Conservation (phyloP, 106 monocot genomes). For the Allium sativum region DNA sequence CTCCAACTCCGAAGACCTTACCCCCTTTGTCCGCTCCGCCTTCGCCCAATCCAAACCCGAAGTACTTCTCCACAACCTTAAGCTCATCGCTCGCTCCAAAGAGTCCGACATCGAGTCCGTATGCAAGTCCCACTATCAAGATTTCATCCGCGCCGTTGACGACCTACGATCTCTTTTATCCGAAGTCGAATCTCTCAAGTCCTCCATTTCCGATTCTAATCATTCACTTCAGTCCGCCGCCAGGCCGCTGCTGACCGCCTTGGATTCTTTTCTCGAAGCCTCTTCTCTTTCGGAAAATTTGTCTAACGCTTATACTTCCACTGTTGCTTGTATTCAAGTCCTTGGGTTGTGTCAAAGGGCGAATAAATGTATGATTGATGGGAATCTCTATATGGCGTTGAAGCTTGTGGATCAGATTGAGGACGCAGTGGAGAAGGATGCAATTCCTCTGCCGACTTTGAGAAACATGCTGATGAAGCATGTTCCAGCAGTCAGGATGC, state of each 20-base stretch:
- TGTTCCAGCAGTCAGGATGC: slow-evolving; percentile 65
- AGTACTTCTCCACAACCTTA: slow-evolving; percentile 59
- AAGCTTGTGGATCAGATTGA: slow-evolving; percentile 64
- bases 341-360: slow-evolving; percentile 51
- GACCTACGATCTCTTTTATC: slow-evolving; percentile 95
- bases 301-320: slow-evolving; percentile 30
- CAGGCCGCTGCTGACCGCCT: slow-evolving; percentile 53
- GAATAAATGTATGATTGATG: slow-evolving; percentile 41
- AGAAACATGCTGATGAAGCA: slow-evolving; percentile 59
- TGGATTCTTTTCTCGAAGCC: slow-evolving; percentile 66
- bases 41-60: slow-evolving; percentile 81
- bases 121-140: slow-evolving; percentile 86
- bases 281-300: slow-evolving; percentile 49
- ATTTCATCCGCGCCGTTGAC: slow-evolving; percentile 97
- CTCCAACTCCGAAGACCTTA: slow-evolving; percentile 82
- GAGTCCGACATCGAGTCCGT: slow-evolving; percentile 93
- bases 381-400: slow-evolving; percentile 64
- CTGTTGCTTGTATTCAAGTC: slow-evolving; percentile 40
- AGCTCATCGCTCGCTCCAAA: slow-evolving; percentile 59
- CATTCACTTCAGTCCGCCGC: slow-evolving; percentile 59
- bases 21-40: slow-evolving; percentile 83
- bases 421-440: slow-evolving; percentile 24
- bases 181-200: slow-evolving; percentile 81
- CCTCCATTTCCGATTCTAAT: slow-evolving; percentile 76
- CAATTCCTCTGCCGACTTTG: slow-evolving; percentile 42